phyloP scores from a whole-genome alignment of 331 rosid genomes.

The Pyrus hybrid region DNA sequence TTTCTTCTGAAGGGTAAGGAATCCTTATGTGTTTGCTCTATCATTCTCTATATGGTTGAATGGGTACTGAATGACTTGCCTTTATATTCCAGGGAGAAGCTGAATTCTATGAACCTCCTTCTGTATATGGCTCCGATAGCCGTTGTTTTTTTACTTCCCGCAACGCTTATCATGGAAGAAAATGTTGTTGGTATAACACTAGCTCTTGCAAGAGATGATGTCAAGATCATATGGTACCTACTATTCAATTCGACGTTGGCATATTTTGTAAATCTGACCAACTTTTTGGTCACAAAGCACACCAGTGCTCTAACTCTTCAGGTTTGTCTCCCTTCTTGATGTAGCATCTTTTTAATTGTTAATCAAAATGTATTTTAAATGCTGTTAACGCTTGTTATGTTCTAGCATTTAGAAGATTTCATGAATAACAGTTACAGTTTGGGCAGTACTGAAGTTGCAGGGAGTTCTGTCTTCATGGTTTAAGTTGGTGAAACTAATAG shows the following conservation, averaged over 20 bases:
- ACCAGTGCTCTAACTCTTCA: slow-evolving; percentile 92
- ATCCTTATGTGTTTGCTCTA: neutral
- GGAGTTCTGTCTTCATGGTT: neutral
- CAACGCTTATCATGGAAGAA: slow-evolving; percentile 74
- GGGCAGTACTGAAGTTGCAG: neutral
- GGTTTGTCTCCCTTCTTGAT: slow-evolving; percentile 32
- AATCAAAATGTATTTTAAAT: neutral
- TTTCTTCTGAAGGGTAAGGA: slow-evolving; percentile 76
- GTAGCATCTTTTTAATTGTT: neutral
- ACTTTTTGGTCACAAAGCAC: slow-evolving; percentile 86
- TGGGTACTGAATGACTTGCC: slow-evolving; percentile 23
- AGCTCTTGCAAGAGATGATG: slow-evolving; percentile 76
- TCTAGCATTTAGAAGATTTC: neutral
- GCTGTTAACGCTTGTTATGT: neutral
- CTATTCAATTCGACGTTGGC: slow-evolving; percentile 73
- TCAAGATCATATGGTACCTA: slow-evolving; percentile 66
- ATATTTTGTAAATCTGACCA: slow-evolving; percentile 76
- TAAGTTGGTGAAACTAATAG: neutral
- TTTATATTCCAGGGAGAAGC: slow-evolving; percentile 62
- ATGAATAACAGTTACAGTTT: neutral
- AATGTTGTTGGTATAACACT: slow-evolving; percentile 69
- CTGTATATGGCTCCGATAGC: slow-evolving; percentile 91
- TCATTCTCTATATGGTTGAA: neutral
- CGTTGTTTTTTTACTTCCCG: slow-evolving; percentile 76
- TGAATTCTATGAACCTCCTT: slow-evolving; percentile 84